Conservation (phyloP, 306 rosid genomes). For the Castanea crenata region DNA sequence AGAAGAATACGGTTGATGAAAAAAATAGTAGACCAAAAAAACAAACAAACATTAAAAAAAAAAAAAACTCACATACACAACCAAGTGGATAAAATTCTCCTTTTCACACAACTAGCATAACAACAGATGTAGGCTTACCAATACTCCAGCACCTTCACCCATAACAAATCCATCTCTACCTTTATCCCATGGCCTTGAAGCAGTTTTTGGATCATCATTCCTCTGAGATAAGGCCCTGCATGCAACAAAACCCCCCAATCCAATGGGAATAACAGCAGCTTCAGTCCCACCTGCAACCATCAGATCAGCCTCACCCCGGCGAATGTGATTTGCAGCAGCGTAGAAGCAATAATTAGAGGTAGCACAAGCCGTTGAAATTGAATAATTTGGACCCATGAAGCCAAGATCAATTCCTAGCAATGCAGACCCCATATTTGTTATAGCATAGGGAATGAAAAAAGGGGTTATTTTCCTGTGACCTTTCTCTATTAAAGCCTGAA, state of each 20-base stretch:
- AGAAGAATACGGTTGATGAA: not conserved
- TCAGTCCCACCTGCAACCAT: constrained; percentile 98
- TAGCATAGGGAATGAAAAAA: constrained; percentile 90
- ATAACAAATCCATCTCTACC: constrained; percentile 97
- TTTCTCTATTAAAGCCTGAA: constrained; percentile 72
- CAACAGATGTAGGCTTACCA: constrained; percentile 53
- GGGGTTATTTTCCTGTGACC: constrained; percentile 91
- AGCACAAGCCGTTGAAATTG: constrained; percentile 97
- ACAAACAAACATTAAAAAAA: not conserved
- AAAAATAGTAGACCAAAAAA: not conserved
- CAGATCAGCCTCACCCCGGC: constrained; percentile 97
- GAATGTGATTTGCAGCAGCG: constrained; percentile 96
- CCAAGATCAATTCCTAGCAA: constrained; percentile 91
- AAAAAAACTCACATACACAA: not conserved
- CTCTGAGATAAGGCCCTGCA: constrained; percentile 97
- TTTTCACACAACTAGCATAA: not conserved
- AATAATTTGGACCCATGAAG: constrained; percentile 94
- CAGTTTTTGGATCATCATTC: constrained; percentile 94
- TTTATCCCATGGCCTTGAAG: constrained; percentile 99
- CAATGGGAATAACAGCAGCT: constrained; percentile 93
- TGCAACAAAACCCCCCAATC: constrained; percentile 94
- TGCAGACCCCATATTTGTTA: constrained; percentile 97
- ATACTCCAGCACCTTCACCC: constrained; percentile 98
- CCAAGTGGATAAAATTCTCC: not conserved
- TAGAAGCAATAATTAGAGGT: constrained; percentile 94